phyloP scores from a whole-genome alignment of 2,329 filamentous ascomycete species.

The Alternaria triticimaculans region DNA sequence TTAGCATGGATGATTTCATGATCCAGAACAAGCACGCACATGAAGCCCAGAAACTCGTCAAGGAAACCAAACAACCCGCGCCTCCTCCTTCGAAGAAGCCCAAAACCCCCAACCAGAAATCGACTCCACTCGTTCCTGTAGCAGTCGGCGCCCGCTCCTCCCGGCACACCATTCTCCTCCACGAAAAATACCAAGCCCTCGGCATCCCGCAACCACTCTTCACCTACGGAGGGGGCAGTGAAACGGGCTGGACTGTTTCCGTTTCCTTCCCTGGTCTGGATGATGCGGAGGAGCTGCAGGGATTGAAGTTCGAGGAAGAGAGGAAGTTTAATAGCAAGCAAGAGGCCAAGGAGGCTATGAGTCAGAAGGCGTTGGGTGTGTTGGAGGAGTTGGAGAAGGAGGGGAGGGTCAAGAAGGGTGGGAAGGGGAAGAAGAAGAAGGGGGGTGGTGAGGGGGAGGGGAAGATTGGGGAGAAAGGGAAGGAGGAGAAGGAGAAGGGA shows the following conservation, averaged over 20 bases:
- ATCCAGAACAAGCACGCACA: constrained; percentile 9
- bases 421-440: constrained; percentile 22
- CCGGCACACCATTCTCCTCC: constrained; percentile 26
- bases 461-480: constrained; percentile 26
- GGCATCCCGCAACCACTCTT: constrained; percentile 31
- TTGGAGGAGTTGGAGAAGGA: constrained; percentile 31
- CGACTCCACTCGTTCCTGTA: constrained; percentile 16
- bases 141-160: constrained; percentile 29
- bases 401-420: constrained; percentile 32
- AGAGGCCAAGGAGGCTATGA: constrained; percentile 52
- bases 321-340: constrained; percentile 49
- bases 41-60: constrained; percentile 10
- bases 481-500: constrained; percentile 22
- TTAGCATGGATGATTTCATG: constrained; percentile 32
- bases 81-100: constrained; percentile 10
- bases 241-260: constrained; percentile 27
- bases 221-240: constrained; percentile 17
- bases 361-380: constrained; percentile 38
- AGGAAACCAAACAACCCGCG: constrained; percentile 6
- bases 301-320: constrained; percentile 18
- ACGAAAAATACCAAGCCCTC: constrained; percentile 36
- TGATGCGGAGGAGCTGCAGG: constrained; percentile 18
- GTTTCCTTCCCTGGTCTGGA: constrained; percentile 30
- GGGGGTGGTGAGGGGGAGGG: constrained; percentile 19
- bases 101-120: not conserved